Conservation (phyloP, 768 basidiomycete genomes). For the Rubroboletus pulcherrimus region DNA sequence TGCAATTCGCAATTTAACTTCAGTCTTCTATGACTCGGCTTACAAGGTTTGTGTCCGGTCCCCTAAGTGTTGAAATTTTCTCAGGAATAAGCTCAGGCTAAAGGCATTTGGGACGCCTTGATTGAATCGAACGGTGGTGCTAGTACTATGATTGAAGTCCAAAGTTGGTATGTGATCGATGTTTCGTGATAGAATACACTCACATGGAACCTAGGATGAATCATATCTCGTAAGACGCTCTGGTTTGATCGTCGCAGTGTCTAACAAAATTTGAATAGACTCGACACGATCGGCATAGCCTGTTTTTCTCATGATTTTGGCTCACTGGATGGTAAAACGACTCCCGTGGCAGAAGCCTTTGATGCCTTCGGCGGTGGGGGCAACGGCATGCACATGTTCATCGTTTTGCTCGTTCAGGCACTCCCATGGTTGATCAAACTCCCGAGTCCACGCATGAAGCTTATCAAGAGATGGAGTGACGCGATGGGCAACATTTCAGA, state of each 20-base stretch:
- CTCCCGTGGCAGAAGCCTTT: slow-evolving; percentile 25
- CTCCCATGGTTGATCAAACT: slow-evolving; percentile 32
- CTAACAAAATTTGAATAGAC: slow-evolving; percentile 18
- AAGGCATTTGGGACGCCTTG: slow-evolving; percentile 30
- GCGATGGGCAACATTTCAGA: slow-evolving; percentile 34
- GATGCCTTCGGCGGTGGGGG: slow-evolving; percentile 19
- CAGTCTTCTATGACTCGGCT: slow-evolving; percentile 40
- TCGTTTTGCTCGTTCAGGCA: slow-evolving; percentile 24
- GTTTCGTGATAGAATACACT: neutral
- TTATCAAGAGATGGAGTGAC: slow-evolving; percentile 24
- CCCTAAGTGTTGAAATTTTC: neutral
- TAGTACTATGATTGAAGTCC: slow-evolving; percentile 42
- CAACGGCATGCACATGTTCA: neutral
- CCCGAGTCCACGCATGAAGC: slow-evolving; percentile 28
- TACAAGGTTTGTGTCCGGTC: slow-evolving; percentile 36
- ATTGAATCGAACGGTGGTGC: slow-evolving; percentile 22
- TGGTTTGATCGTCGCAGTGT: neutral
- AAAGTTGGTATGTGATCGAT: slow-evolving; percentile 37
- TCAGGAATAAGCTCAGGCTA: slow-evolving; percentile 17
- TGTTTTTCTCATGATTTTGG: slow-evolving; percentile 46
- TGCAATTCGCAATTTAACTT: slow-evolving; percentile 35
- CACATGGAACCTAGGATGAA: slow-evolving; percentile 37
- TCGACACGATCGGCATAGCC: slow-evolving; percentile 44
- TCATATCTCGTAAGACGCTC: slow-evolving; percentile 35
- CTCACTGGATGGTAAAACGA: slow-evolving; percentile 34